Conservation (phyloP, 163 green algal species). For the Trebouxiophyceae sp. region DNA sequence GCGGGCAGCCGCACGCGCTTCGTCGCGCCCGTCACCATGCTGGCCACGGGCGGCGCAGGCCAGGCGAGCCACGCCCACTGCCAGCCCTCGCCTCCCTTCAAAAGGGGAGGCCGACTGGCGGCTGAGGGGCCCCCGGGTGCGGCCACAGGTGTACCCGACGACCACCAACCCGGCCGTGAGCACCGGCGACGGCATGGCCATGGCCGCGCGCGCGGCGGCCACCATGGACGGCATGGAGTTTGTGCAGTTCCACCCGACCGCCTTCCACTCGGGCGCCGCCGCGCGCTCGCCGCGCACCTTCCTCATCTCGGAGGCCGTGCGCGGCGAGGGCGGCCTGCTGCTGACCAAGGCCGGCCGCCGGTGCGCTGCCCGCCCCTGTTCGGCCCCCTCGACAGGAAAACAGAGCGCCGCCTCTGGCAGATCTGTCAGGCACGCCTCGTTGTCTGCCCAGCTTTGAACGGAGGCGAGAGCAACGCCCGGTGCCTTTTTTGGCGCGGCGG, state of each 20-base stretch:
- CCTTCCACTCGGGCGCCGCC: slow-evolving; percentile 22
- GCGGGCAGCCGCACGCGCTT: slow-evolving; percentile 60
- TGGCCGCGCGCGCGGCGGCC: slow-evolving; percentile 81
- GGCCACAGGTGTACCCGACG: slow-evolving; percentile 76
- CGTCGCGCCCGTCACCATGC: slow-evolving; percentile 76
- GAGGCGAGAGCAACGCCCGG: neutral
- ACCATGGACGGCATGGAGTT: slow-evolving; percentile 95
- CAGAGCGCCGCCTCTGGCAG: neutral
- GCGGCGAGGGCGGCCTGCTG: slow-evolving; percentile 75
- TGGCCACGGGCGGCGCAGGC: slow-evolving; percentile 87
- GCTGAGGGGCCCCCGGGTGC: too few species aligned
- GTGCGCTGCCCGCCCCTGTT: neutral
- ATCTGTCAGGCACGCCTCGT: neutral
- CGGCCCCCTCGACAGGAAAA: too few species aligned
- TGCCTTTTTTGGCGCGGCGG: too few species aligned
- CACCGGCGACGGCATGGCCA: slow-evolving; percentile 95
- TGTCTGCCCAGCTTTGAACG: neutral
- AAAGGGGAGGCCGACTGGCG: too few species aligned
- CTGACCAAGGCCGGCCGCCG: slow-evolving; percentile 2
- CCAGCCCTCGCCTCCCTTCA: too few species aligned
- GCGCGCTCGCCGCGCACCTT: slow-evolving; percentile 50
- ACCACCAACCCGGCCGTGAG: slow-evolving; percentile 95
- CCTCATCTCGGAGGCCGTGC: slow-evolving; percentile 94
- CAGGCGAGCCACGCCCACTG: slow-evolving; percentile 51
- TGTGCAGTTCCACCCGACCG: slow-evolving; percentile 91